Base-by-base conservation (phyloP, 768 basidiomycete species). In the Pisolithus albus region DNA sequence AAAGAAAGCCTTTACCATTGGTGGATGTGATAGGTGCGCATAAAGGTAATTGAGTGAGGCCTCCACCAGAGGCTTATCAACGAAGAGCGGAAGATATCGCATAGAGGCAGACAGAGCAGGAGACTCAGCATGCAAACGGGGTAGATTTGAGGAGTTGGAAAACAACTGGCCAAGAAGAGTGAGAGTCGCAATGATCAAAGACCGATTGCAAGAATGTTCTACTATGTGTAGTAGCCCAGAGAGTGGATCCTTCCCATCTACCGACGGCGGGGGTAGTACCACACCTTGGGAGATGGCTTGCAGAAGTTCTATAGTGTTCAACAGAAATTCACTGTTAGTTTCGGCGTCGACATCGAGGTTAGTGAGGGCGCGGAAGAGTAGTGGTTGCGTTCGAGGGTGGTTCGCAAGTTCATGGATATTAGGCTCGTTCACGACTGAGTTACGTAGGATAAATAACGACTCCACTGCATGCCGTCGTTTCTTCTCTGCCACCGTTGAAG, bases 361-460 rank as follows among this genome's bases (percentile, higher is more conserved):
- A 57, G 77, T 75, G 49, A 95, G 70, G 0, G 85, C 75, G 39
- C 79, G 78, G 52, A 86, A 72, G 19, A 91, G 73, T 8, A 93
- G 68, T 11, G 82, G 77, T 49, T 83, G 71, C 2, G 86, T 86
- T 40, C 82, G 80, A 13, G 78, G 72, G 55, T 83, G 79, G 19
- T 66, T 68, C 3, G 77, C 68, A 26, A 93, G 71, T 52, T 85
- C 81, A 38, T 72, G 65, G 3, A 80, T 79, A 57, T 90, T 92
- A 47, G 74, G 72, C 42, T 85, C 82, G 54, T 83, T 77, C 40
- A 86, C 69, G n/a, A 84, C 79, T 6, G 84, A 78, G 65, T 96
- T 96, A n/a, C 93, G 81, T 39, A 99, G 75, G 52, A 96, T 75
- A 56, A 89, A 85, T 40, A 93, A 74, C 2, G 88, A 88, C 62